Evolutionary conservation across 2,329 filamentous ascomycete genomes (phyloP).

Genomic region (Trichoderma endophyticum): DNA sequence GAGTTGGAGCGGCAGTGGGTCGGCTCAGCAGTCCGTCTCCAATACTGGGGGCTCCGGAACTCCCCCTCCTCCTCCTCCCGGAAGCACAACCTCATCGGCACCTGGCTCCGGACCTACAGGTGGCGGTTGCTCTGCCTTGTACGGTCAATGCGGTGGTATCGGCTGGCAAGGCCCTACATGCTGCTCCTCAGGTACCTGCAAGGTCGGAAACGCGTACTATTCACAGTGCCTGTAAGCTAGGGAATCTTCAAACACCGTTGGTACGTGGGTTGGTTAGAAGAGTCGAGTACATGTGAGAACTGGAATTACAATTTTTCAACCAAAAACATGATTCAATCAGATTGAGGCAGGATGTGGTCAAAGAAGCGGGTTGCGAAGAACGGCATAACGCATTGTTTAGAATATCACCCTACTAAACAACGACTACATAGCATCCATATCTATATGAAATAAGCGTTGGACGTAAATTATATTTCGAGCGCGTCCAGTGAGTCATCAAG

Average conservation of each 20-base stretch:
- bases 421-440: background rate
- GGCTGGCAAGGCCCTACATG: background rate
- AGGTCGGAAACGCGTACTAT: background rate
- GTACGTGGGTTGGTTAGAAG: background rate
- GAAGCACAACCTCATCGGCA: background rate
- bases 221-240: background rate
- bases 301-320: background rate
- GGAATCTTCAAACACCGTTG: background rate
- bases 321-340: background rate
- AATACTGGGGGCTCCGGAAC: background rate
- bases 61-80: background rate
- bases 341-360: background rate
- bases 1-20: conserved; percentile 44
- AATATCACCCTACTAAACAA: background rate
- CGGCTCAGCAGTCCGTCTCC: background rate
- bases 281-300: background rate
- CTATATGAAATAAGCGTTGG: background rate
- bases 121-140: background rate
- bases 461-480: background rate
- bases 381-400: background rate
- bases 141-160: background rate
- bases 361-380: background rate
- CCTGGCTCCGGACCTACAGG: background rate
- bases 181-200: background rate
- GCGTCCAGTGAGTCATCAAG: background rate